These are phyloP conservation scores for Kodamaea jinghongensis DNA, from an alignment of 805 yeast genomes.

Conservation along the genomic window DNA sequence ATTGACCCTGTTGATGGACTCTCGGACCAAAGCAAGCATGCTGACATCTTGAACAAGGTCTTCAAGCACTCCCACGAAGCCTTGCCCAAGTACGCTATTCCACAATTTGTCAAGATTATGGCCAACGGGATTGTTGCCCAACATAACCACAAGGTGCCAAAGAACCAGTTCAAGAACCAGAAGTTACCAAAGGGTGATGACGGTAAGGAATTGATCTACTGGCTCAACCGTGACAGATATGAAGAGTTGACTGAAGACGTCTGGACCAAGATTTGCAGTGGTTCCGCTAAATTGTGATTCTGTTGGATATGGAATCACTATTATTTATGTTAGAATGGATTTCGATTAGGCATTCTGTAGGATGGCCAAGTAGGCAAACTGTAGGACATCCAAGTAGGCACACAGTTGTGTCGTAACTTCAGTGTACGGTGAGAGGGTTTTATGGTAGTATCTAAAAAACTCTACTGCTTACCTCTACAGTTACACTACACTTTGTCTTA, in stretches of 20 bases:
- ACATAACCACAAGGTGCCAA: conserved; percentile 81
- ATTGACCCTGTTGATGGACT: conserved; percentile 49
- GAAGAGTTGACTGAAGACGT: conserved; percentile 51
- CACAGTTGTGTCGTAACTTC: too few species aligned
- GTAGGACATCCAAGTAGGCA: too few species aligned
- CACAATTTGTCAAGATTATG: conserved; percentile 70
- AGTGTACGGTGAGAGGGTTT: too few species aligned
- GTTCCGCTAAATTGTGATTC: conserved; percentile 36
- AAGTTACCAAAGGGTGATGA: conserved; percentile 63
- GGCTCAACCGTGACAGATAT: conserved; percentile 61
- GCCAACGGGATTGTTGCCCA: conserved; percentile 57
- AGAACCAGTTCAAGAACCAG: conserved; percentile 65
- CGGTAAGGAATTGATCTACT: conserved; percentile 63
- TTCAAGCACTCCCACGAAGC: conserved; percentile 30
- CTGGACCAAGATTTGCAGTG: conserved; percentile 48
- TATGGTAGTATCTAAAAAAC: too few species aligned
- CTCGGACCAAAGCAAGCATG: conserved; percentile 29
- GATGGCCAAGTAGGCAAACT: too few species aligned
- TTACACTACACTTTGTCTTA: background rate
- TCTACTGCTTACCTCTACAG: too few species aligned
- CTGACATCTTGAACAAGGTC: conserved; percentile 30
- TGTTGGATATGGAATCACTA: too few species aligned
- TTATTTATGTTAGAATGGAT: too few species aligned
- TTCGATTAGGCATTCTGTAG: too few species aligned
- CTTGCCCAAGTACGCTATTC: conserved; percentile 83